A percentile compares a stretch with the other conserved stretches of the same genome.
Evolutionary conservation across 164 flowering plant genomes (phyloP).

Genomic region (Vitis riparia): DNA sequence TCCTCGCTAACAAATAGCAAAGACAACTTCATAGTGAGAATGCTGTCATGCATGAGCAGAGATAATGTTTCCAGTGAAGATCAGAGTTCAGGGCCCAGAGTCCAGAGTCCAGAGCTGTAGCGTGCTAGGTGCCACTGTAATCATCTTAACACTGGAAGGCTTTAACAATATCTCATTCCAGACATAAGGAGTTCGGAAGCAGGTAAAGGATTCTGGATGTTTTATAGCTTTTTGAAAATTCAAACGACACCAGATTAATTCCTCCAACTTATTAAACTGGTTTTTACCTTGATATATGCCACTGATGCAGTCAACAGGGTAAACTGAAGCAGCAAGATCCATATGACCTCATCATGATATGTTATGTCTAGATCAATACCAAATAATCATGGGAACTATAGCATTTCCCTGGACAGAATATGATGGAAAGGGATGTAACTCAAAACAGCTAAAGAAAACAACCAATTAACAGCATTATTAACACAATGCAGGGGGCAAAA

Average conservation of each 20-base stretch:
- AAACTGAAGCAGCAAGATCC: slow-evolving; percentile 17
- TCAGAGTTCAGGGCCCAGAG: too few species aligned
- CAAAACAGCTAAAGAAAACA: neutral
- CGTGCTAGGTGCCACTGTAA: too few species aligned
- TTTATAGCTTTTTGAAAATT: too few species aligned
- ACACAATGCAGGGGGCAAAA: neutral
- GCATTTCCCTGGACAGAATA: neutral
- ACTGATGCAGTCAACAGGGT: neutral
- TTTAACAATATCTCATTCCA: too few species aligned
- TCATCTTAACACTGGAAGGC: too few species aligned
- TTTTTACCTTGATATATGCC: neutral
- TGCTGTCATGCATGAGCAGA: too few species aligned
- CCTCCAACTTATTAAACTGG: neutral
- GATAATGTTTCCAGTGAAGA: too few species aligned
- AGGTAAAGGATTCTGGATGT: too few species aligned
- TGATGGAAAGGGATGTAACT: neutral
- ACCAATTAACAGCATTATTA: neutral
- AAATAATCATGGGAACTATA: slow-evolving; percentile 3
- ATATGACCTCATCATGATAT: neutral
- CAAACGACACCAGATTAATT: neutral
- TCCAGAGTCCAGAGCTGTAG: too few species aligned
- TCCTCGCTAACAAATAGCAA: too few species aligned
- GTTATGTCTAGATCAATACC: neutral
- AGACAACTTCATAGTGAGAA: too few species aligned
- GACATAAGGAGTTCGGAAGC: too few species aligned